Conservation (phyloP, 352 stramenopile species). For the Aphanomyces stellatus region DNA sequence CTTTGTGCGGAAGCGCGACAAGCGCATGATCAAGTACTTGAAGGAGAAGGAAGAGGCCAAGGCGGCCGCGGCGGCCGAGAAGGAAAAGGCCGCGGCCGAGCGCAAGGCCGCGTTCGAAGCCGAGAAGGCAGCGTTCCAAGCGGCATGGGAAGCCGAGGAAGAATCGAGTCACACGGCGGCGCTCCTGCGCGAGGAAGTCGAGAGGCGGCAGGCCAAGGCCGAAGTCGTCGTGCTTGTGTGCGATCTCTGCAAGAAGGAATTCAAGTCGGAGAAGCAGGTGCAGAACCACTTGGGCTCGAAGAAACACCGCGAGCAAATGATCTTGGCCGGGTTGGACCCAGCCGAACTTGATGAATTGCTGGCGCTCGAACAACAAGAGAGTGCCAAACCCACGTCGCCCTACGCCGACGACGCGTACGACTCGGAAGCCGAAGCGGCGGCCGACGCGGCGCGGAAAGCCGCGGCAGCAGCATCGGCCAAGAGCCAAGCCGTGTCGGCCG, state of each 20-base stretch:
- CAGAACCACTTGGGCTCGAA: conserved; percentile 73
- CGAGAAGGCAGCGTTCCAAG: conserved; percentile 24
- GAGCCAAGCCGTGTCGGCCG: neutral
- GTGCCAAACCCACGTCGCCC: too few species aligned
- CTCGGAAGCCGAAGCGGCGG: neutral
- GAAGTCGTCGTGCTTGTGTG: conserved; percentile 60
- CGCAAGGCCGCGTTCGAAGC: conserved; percentile 36
- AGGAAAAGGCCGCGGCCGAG: conserved; percentile 32
- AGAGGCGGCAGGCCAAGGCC: conserved; percentile 53
- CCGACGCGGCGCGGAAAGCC: neutral
- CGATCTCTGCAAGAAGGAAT: conserved; percentile 74
- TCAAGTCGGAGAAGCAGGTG: conserved; percentile 78
- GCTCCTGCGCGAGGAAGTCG: conserved; percentile 57
- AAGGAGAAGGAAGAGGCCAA: conserved; percentile 45
- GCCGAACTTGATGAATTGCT: conserved; percentile 1
- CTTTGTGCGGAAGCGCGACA: conserved; percentile 72
- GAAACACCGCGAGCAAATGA: conserved; percentile 70
- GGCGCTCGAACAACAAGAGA: neutral
- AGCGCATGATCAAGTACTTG: conserved; percentile 49
- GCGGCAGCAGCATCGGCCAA: neutral
- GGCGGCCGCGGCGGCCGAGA: conserved; percentile 49
- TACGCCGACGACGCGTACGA: too few species aligned
- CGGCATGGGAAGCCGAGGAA: neutral
- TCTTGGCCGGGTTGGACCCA: conserved; percentile 1
- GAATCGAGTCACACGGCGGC: conserved; percentile 37